Conservation (phyloP, 352 stramenopile genomes). For the Phytopythium montanum region DNA sequence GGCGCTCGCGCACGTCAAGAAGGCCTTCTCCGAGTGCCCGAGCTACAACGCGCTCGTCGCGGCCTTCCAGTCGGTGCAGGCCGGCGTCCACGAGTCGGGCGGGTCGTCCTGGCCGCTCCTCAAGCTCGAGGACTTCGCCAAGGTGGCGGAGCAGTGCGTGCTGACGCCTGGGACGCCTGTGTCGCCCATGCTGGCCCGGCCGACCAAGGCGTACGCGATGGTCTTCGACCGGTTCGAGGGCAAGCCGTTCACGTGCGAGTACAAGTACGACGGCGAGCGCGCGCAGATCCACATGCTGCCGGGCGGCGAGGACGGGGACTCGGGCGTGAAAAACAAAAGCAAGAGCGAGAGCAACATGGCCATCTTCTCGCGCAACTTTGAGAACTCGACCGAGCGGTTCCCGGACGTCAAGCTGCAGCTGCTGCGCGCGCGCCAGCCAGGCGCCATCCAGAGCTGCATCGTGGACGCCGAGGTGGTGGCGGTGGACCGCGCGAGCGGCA, state of each 20-base stretch:
- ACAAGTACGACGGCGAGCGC: slow-evolving; percentile 99
- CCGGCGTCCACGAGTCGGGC: slow-evolving; percentile 20
- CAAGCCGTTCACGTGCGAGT: slow-evolving; percentile 97
- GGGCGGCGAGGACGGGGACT: too few species aligned
- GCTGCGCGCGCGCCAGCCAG: slow-evolving; percentile 43
- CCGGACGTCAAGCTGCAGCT: slow-evolving; percentile 87
- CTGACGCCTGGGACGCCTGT: slow-evolving; percentile 96
- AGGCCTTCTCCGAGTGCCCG: slow-evolving; percentile 96
- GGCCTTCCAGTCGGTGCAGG: slow-evolving; percentile 76
- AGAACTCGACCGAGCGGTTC: slow-evolving; percentile 98
- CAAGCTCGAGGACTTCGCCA: slow-evolving; percentile 47
- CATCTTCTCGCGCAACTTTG: slow-evolving; percentile 98
- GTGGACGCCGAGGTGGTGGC: slow-evolving; percentile 99
- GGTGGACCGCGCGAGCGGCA: slow-evolving; percentile 94
- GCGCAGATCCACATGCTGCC: slow-evolving; percentile 94
- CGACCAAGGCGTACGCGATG: slow-evolving; percentile 95
- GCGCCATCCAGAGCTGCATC: slow-evolving; percentile 89
- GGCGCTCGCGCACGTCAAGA: slow-evolving; percentile 94
- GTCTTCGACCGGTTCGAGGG: slow-evolving; percentile 97
- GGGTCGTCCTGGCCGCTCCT: slow-evolving; percentile 29
- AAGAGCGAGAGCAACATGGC: slow-evolving; percentile 59
- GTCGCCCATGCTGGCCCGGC: slow-evolving; percentile 98
- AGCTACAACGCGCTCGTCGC: slow-evolving; percentile 94
- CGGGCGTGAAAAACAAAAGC: too few species aligned
- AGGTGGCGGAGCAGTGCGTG: slow-evolving; percentile 77